Base-by-base conservation (phyloP, 176 grass and related monocot species). In the Oryza nivara region DNA sequence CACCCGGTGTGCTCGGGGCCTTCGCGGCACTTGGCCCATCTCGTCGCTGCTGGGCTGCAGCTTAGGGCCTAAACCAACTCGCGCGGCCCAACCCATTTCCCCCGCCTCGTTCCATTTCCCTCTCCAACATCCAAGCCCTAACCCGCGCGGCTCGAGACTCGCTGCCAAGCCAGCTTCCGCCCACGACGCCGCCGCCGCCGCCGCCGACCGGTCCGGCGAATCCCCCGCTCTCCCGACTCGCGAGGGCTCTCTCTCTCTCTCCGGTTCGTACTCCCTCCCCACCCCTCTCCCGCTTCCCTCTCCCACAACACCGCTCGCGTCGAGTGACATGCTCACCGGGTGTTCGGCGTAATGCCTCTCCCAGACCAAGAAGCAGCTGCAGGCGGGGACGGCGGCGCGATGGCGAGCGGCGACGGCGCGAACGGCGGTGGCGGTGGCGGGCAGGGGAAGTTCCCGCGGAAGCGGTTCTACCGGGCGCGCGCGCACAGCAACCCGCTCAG, bases 401-500 rank as follows among this genome's bases (percentile, higher is more conserved):
- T 91, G 89, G 80, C 70, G 70, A 84, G 83, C 66, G 72, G 65
- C 51, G 83, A 64, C 63, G 49, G 69, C 19, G 20, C 41, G 2
- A 56, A 48, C 4, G 30, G 41, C 25, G 69, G 60, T 0, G 32
- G 87, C 67, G 85, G 13, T 15, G 12, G 83, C 36, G 65, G 64
- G 64, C 74, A 54, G 5, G 67, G 73, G 34, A 91, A 89, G 83
- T 89, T 98, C 68, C 92, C 95, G 17, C 74, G 91, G 61, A 98
- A 98, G 82, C 86, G 89, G 10, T 98, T 98, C 83, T 98, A 95
- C 74, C 73, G 95, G 47, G 90, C 92, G 14, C 75, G 95, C 13
- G 95, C 95, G 23, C 92, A 98, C 82, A 93, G 87, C 87, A 98
- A 98, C 82, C 96, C 96, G 63, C 93, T 94, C 15, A 95, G 93